These are phyloP conservation scores for Komagataella phaffii DNA, from an alignment of 805 yeast species.

Conservation along the genomic window DNA sequence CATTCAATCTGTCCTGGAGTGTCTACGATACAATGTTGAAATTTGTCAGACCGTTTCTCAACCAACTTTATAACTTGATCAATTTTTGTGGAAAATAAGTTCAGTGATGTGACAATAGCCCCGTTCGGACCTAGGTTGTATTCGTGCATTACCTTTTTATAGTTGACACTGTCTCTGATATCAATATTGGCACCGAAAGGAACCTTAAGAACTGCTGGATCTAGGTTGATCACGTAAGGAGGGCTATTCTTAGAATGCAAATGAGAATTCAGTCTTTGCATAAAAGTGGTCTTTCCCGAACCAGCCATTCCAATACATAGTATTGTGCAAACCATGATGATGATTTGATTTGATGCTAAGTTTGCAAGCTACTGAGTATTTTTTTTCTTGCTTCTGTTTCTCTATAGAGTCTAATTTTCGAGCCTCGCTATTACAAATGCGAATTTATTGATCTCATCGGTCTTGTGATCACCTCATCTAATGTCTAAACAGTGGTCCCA, in stretches of 20 bases:
- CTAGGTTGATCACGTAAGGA: constrained; percentile 88
- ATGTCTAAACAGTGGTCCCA: not conserved
- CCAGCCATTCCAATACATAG: constrained; percentile 36
- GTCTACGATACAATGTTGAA: constrained; percentile 71
- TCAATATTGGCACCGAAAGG: constrained; percentile 94
- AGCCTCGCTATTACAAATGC: not conserved
- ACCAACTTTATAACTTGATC: constrained; percentile 86
- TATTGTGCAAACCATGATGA: constrained; percentile 18
- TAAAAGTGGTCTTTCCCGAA: constrained; percentile 94
- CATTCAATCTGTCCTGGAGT: constrained; percentile 99
- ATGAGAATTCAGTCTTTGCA: constrained; percentile 89
- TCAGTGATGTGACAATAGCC: constrained; percentile 90
- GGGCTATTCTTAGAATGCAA: constrained; percentile 57
- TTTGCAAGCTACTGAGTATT: not conserved
- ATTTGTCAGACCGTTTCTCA: constrained; percentile 54
- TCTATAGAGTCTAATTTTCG: not conserved
- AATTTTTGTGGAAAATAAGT: constrained; percentile 85
- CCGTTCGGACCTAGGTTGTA: constrained; percentile 96
- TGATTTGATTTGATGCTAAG: not conserved
- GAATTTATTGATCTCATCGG: not conserved
- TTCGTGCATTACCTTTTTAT: constrained; percentile 92
- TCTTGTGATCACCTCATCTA: not conserved
- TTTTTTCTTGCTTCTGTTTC: not conserved
- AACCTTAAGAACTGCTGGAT: constrained; percentile 91
- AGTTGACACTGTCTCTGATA: constrained; percentile 90